These are phyloP conservation scores for Candida dubliniensis DNA, from an alignment of 1,139 yeast genomes.

Conservation along the genomic window DNA sequence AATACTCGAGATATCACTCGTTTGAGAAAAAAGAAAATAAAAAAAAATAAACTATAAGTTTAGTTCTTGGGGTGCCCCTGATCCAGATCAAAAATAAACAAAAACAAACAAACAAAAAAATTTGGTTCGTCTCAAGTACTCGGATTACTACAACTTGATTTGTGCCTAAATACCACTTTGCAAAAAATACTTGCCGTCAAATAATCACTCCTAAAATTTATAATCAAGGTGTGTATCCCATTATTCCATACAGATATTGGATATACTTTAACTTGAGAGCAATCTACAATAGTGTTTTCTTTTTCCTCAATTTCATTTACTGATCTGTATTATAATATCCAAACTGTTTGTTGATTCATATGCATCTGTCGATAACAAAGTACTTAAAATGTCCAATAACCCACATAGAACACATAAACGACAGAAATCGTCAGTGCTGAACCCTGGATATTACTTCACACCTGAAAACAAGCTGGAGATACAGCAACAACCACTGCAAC, in stretches of 20 bases:
- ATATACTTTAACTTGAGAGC: neutral
- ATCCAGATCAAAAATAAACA: conserved; percentile 4
- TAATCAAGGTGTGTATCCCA: no score
- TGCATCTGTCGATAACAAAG: conserved; percentile 5
- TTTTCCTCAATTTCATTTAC: neutral
- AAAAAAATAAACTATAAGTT: neutral
- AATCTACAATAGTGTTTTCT: neutral
- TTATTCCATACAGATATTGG: neutral
- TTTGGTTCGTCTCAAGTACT: neutral
- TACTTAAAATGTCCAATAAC: conserved; percentile 23
- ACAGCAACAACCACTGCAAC: conserved; percentile 5
- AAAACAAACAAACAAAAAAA: neutral
- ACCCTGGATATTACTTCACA: conserved; percentile 31
- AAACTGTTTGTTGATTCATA: conserved; percentile 6
- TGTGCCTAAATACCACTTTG: no score
- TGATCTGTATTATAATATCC: conserved; percentile 1
- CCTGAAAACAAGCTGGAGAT: conserved; percentile 8
- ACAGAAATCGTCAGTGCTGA: conserved; percentile 43
- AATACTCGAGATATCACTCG: neutral
- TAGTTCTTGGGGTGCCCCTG: conserved; percentile 2
- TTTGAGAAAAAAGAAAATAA: conserved; percentile 1
- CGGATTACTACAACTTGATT: no score
- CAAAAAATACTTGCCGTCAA: no score
- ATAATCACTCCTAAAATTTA: no score
- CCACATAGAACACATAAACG: conserved; percentile 39